Percentiles rank a stretch among this genome's conserved stretches.
These are phyloP conservation scores for Testicularia cyperi DNA, from an alignment of 1,284 basidiomycete species.

Conservation along the genomic window DNA sequence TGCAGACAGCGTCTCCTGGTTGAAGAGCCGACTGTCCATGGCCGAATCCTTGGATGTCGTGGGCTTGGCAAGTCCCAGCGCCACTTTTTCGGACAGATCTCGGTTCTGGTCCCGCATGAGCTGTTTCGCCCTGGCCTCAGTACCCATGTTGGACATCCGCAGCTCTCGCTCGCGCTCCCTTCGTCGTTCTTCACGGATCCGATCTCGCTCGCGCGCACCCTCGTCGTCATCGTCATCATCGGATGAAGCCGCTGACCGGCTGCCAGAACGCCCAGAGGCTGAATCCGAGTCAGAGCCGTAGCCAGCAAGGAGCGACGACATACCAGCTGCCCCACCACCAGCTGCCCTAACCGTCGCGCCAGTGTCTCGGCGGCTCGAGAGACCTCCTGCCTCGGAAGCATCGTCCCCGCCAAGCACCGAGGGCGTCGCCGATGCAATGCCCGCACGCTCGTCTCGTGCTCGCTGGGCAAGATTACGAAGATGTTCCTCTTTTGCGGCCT, in stretches of 20 bases:
- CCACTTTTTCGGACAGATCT: constrained; percentile 98
- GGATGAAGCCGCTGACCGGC: constrained; percentile 52
- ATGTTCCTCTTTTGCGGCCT: constrained; percentile 93
- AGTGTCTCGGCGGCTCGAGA: constrained; percentile 2
- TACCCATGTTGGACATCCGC: constrained; percentile 99
- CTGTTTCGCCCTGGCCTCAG: constrained; percentile 91
- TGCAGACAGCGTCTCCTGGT: constrained; percentile 78
- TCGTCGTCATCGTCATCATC: constrained; percentile 68
- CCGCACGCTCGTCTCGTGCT: constrained; percentile 88
- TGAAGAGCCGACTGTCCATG: constrained; percentile 95
- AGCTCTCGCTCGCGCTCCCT: constrained; percentile 93
- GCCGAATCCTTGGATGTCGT: constrained; percentile 83
- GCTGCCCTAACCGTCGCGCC: not conserved
- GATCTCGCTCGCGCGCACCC: constrained; percentile 79
- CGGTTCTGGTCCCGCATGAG: constrained; percentile 90
- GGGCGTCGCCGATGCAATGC: constrained; percentile 63
- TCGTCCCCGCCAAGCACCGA: constrained; percentile 24
- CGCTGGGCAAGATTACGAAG: constrained; percentile 88
- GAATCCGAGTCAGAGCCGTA: constrained; percentile 74
- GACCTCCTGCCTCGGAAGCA: constrained; percentile 6
- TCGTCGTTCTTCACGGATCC: constrained; percentile 87
- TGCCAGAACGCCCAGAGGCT: constrained; percentile 71
- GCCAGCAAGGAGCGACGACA: constrained; percentile 32
- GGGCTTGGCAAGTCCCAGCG: constrained; percentile 93
- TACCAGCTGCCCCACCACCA: constrained; percentile 23